These are phyloP conservation scores for Neonectria ditissima DNA, from an alignment of 2,329 filamentous ascomycete species.

Conservation along the genomic window DNA sequence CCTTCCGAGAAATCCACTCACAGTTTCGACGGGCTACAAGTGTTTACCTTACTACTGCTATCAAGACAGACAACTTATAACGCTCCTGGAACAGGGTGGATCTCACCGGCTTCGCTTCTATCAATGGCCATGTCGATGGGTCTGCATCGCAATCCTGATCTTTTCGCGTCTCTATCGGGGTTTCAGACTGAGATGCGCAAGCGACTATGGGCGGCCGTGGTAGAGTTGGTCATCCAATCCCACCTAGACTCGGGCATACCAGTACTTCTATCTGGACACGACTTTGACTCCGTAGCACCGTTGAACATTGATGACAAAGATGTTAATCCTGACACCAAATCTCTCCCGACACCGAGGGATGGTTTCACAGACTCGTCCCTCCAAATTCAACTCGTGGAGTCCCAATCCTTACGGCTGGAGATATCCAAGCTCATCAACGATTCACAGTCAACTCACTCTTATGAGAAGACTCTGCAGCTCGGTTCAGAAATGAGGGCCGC, in stretches of 20 bases:
- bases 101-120: neutral
- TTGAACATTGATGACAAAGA: neutral
- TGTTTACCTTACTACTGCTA: neutral
- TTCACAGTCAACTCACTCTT: neutral
- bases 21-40: neutral
- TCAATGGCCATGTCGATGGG: slow-evolving; percentile 2
- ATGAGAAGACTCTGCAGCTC: neutral
- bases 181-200: neutral
- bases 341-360: neutral
- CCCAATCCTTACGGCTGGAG: neutral
- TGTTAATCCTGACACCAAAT: neutral
- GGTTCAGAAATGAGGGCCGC: neutral
- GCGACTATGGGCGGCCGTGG: neutral
- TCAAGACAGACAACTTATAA: neutral
- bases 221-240: neutral
- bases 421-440: neutral
- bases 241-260: neutral
- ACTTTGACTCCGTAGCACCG: neutral
- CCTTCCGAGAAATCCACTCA: neutral
- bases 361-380: neutral
- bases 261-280: neutral
- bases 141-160: neutral
- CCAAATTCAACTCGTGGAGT: neutral
- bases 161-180: neutral
- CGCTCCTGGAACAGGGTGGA: neutral